These are phyloP conservation scores for Candida piceae DNA, from an alignment of 805 yeast species.

Conservation along the genomic window DNA sequence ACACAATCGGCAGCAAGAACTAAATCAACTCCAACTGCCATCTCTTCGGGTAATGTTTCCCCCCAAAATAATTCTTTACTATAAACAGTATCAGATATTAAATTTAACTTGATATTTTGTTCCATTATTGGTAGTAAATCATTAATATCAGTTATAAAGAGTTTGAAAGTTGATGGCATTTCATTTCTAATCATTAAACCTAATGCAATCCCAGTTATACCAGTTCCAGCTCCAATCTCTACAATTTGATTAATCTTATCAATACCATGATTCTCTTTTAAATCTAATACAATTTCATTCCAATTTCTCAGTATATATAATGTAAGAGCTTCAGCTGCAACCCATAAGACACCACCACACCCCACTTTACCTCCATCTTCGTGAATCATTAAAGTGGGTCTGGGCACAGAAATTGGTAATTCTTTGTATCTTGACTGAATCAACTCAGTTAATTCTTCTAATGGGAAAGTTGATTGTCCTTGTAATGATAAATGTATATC, in stretches of 20 bases:
- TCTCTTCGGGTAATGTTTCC: slow-evolving; percentile 34
- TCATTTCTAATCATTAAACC: too few species aligned
- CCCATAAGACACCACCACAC: slow-evolving; percentile 63
- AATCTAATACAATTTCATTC: slow-evolving; percentile 1
- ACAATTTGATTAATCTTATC: slow-evolving; percentile 29
- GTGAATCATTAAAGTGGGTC: slow-evolving; percentile 35
- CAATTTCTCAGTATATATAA: slow-evolving; percentile 35
- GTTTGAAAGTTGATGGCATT: too few species aligned
- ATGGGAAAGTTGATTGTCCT: slow-evolving; percentile 5
- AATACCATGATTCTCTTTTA: slow-evolving; percentile 16
- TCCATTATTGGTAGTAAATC: slow-evolving; percentile 44
- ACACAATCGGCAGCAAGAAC: slow-evolving; percentile 59
- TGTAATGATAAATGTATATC: slow-evolving; percentile 14
- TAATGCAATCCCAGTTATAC: slow-evolving; percentile 42
- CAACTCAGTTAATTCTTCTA: slow-evolving; percentile 21
- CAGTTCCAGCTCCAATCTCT: slow-evolving; percentile 58
- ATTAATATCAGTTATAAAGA: slow-evolving; percentile 47
- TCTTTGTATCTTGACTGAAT: slow-evolving; percentile 29
- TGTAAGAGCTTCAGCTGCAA: slow-evolving; percentile 52
- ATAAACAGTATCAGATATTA: slow-evolving; percentile 29
- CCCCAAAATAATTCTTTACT: slow-evolving; percentile 45
- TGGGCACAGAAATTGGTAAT: neutral
- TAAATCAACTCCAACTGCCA: slow-evolving; percentile 33
- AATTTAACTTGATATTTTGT: slow-evolving; percentile 39
- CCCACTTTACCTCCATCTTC: slow-evolving; percentile 58